These are phyloP conservation scores for Wickerhamiella nectarea DNA, from an alignment of 805 yeast species.

Conservation along the genomic window DNA sequence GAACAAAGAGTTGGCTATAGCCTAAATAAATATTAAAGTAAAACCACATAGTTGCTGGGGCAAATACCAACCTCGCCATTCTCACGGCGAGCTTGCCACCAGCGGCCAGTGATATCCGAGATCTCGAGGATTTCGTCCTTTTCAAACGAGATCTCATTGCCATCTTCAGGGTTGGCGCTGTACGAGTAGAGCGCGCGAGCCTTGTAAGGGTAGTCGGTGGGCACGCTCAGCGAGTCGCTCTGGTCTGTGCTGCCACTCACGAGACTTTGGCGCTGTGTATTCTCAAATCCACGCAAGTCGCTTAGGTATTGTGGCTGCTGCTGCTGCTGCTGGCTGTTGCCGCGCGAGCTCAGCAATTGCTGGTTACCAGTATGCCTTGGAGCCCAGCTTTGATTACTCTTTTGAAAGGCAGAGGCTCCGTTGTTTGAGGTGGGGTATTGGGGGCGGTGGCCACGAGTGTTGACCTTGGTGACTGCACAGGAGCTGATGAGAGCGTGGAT, in stretches of 20 bases:
- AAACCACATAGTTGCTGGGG: constrained; percentile 85
- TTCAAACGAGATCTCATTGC: constrained; percentile 77
- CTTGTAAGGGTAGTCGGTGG: constrained; percentile 53
- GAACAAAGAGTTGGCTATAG: too few relatives aligned
- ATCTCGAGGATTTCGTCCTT: constrained; percentile 88
- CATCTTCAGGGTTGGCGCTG: constrained; percentile 83
- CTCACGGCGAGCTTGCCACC: constrained; percentile 94
- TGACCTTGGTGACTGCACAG: constrained; percentile 36
- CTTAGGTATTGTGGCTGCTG: constrained; percentile 17
- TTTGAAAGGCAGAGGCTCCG: constrained; percentile 3
- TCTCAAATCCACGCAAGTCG: constrained; percentile 12
- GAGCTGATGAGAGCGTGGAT: constrained; percentile 75
- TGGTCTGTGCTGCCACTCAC: constrained; percentile 10
- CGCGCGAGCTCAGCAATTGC: not conserved
- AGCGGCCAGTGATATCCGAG: constrained; percentile 84
- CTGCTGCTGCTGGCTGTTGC: constrained; percentile 1
- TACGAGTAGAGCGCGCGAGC: constrained; percentile 82
- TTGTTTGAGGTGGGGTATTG: constrained; percentile 7
- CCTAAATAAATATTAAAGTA: constrained; percentile 21
- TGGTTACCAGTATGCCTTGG: not conserved
- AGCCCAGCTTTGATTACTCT: constrained; percentile 8
- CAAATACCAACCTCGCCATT: constrained; percentile 93
- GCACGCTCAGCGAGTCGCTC: constrained; percentile 9
- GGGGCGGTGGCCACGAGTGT: constrained; percentile 7
- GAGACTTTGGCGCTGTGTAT: constrained; percentile 6